A percentile compares a stretch with the other conserved stretches of the same genome.
phyloP scores from a whole-genome alignment of 495 filamentous ascomycete species.

The Lepraria neglecta region DNA sequence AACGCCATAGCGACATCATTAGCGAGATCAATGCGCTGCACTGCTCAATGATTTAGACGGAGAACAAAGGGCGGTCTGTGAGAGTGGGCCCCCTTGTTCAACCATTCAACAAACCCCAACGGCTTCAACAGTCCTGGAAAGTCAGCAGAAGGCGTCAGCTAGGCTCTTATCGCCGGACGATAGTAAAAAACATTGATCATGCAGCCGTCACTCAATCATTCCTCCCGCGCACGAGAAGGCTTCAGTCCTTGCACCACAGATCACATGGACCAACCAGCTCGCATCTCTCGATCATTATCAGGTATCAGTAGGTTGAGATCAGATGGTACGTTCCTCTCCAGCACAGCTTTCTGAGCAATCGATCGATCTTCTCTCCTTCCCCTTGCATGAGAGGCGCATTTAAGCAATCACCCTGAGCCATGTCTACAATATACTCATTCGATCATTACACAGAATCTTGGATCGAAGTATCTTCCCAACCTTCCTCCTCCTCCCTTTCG shows the following conservation, averaged over 20 bases:
- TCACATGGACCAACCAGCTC: conserved; percentile 15
- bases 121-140: background rate
- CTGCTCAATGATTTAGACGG: background rate
- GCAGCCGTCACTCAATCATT: conserved; percentile 18
- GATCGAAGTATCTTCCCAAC: conserved; percentile 91
- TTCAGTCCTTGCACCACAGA: conserved; percentile 8
- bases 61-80: conserved; percentile 6
- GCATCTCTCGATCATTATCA: conserved; percentile 26
- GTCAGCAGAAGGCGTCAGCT: background rate
- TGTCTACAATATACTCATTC: conserved; percentile 47
- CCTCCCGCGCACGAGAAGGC: conserved; percentile 7
- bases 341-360: conserved; percentile 20
- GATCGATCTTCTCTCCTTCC: conserved; percentile 15
- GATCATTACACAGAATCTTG: conserved; percentile 74
- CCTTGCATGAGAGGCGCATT: conserved; percentile 31
- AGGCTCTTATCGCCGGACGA: background rate
- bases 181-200: background rate
- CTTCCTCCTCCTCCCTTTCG: conserved; percentile 85
- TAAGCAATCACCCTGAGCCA: conserved; percentile 13
- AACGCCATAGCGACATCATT: background rate
- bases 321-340: conserved; percentile 25
- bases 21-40: background rate
- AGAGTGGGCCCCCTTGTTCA: background rate
- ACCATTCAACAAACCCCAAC: conserved; percentile 6
- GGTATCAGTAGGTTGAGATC: conserved; percentile 27